Percentiles rank a stretch among this genome's conserved stretches.
These are phyloP conservation scores for Eucommia ulmoides DNA, from an alignment of 257 asterid genomes.

Conservation along the genomic window DNA sequence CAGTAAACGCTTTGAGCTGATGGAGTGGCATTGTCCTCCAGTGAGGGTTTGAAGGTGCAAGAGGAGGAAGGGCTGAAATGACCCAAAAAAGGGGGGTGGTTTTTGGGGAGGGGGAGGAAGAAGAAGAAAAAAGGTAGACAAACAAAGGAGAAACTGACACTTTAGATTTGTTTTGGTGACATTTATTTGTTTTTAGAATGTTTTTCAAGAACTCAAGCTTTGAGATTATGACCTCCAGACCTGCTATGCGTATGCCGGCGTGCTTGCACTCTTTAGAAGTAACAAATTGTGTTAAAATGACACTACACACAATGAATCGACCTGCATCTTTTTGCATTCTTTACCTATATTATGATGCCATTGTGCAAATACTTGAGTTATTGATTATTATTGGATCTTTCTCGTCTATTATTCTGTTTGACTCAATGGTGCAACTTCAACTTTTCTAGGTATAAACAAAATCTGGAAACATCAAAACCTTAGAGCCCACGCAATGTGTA, in stretches of 20 bases:
- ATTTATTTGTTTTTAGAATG: no score
- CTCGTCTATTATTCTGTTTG: constrained; percentile 2
- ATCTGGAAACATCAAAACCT: constrained; percentile 31
- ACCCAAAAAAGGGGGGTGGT: no score
- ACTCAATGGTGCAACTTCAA: constrained; percentile 3
- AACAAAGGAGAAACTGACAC: no score
- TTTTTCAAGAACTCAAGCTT: no score
- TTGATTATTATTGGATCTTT: not conserved
- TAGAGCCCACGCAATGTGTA: constrained; percentile 60
- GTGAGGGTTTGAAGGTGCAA: no score
- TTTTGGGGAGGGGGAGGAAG: no score
- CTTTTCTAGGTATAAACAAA: constrained; percentile 39
- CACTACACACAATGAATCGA: not conserved
- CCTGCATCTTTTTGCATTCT: not conserved
- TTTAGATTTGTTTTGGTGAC: no score
- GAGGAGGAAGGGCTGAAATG: no score
- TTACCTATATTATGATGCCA: not conserved
- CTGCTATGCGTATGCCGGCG: not conserved
- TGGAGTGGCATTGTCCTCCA: no score
- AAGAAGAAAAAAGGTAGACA: no score
- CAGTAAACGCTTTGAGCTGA: no score
- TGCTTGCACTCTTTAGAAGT: not conserved
- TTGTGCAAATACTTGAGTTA: not conserved
- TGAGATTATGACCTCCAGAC: no score
- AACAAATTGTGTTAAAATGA: not conserved